phyloP scores from a whole-genome alignment of 2,329 filamentous ascomycete genomes.

The Exophiala xenobiotica region DNA sequence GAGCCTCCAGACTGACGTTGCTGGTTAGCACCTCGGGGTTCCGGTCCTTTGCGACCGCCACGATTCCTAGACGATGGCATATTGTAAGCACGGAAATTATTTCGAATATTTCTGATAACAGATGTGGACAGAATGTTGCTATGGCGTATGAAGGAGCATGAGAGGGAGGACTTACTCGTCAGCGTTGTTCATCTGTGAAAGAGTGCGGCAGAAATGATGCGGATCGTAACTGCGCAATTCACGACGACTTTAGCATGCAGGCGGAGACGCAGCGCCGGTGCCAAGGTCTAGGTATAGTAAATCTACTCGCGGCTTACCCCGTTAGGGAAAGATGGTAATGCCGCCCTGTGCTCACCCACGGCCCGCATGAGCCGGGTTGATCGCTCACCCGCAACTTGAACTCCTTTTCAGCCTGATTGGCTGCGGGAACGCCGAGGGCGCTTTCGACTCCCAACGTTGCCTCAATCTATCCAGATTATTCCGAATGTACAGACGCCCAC shows the following conservation, averaged over 20 bases:
- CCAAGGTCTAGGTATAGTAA: neutral
- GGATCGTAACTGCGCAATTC: slow-evolving; percentile 8
- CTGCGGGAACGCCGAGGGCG: too few species aligned
- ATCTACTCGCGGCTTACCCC: too few species aligned
- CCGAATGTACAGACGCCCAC: too few species aligned
- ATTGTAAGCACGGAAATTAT: slow-evolving; percentile 9
- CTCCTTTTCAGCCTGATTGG: too few species aligned
- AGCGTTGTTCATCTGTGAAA: slow-evolving; percentile 17
- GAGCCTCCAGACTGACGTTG: slow-evolving; percentile 20
- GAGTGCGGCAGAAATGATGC: slow-evolving; percentile 12
- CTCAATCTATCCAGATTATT: too few species aligned
- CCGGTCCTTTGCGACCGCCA: slow-evolving; percentile 23
- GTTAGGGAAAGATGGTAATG: neutral
- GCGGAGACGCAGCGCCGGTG: neutral
- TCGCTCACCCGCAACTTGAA: too few species aligned
- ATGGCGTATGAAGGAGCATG: slow-evolving; percentile 30
- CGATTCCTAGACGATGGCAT: slow-evolving; percentile 19
- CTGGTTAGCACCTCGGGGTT: slow-evolving; percentile 19
- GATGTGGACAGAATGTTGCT: slow-evolving; percentile 6
- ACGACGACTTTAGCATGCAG: neutral
- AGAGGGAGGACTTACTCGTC: slow-evolving; percentile 36
- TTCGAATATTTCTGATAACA: neutral
- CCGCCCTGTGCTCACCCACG: neutral
- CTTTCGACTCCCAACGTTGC: too few species aligned
- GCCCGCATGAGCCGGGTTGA: too few species aligned